Conservation (phyloP, 129 eudicot species). For the Calendula officinalis region DNA sequence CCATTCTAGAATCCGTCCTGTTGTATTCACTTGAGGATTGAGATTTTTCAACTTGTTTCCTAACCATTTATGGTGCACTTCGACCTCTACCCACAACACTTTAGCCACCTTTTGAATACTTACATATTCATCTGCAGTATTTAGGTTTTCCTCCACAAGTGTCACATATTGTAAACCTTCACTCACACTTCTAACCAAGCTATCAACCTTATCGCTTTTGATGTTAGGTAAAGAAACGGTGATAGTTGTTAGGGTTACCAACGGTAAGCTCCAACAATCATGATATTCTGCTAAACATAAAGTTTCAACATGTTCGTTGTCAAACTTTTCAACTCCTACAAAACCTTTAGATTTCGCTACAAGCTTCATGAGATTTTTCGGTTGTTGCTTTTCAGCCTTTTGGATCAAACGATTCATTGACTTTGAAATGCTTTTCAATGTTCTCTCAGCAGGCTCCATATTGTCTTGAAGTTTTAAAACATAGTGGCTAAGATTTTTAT, state of each 20-base stretch:
- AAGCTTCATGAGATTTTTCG: not conserved
- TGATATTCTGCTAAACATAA: constrained; percentile 24
- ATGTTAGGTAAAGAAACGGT: constrained; percentile 37
- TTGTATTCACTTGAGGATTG: constrained; percentile 2
- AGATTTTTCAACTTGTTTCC: constrained; percentile 23
- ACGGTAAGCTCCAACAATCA: constrained; percentile 40
- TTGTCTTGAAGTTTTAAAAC: constrained; percentile 9
- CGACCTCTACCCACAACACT: constrained; percentile 31
- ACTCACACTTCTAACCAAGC: constrained; percentile 19
- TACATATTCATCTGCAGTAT: not conserved
- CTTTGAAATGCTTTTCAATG: not conserved
- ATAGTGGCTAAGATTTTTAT: not conserved
- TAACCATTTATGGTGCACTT: constrained; percentile 37
- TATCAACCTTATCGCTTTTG: not conserved
- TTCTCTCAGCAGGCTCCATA: constrained; percentile 1
- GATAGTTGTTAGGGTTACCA: constrained; percentile 42
- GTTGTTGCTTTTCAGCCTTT: constrained; percentile 6
- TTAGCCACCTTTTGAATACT: constrained; percentile 31
- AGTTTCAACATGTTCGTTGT: not conserved
- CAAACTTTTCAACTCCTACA: constrained; percentile 33
- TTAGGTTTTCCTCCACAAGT: constrained; percentile 31
- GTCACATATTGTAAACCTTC: constrained; percentile 31
- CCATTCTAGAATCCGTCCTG: constrained; percentile 10
- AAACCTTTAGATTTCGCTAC: constrained; percentile 8
- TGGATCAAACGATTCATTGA: not conserved